Evolutionary conservation across 2,329 filamentous ascomycete species (phyloP).

Genomic region (Hirsutella thompsonii): DNA sequence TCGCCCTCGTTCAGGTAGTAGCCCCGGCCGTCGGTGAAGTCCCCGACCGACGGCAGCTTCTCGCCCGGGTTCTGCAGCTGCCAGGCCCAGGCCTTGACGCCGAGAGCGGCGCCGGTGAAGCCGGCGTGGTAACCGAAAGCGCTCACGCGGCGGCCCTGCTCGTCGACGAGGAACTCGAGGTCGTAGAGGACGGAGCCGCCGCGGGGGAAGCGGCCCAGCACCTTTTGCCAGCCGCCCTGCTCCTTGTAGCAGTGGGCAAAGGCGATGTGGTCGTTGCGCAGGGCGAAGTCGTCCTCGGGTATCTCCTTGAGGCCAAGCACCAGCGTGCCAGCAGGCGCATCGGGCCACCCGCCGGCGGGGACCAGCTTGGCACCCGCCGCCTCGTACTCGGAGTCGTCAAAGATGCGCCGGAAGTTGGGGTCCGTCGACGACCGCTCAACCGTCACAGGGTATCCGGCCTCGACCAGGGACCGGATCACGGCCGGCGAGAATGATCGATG

Average conservation of each 20-base stretch:
- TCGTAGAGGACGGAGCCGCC: conserved; percentile 54
- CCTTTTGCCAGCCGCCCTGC: conserved; percentile 66
- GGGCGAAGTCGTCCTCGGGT: conserved; percentile 52
- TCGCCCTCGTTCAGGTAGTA: conserved; percentile 57
- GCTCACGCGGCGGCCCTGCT: conserved; percentile 56
- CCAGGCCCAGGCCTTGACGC: conserved; percentile 71
- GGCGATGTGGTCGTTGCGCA: conserved; percentile 32
- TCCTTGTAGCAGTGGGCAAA: conserved; percentile 68
- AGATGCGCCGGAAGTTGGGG: conserved; percentile 50
- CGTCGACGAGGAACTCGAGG: conserved; percentile 73
- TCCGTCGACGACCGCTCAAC: conserved; percentile 41
- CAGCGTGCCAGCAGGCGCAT: conserved; percentile 54
- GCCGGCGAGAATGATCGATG: conserved; percentile 33
- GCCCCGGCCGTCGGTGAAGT: conserved; percentile 32
- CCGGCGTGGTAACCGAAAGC: conserved; percentile 66
- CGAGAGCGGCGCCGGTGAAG: conserved; percentile 61
- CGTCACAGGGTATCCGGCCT: conserved; percentile 55
- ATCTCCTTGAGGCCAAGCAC: conserved; percentile 71
- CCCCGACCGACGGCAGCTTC: conserved; percentile 41
- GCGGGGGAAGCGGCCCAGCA: conserved; percentile 65
- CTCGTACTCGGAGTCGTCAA: conserved; percentile 47
- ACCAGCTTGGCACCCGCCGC: conserved; percentile 52
- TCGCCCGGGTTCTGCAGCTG: conserved; percentile 60
- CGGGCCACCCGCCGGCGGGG: conserved; percentile 51
- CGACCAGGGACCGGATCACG: conserved; percentile 40